phyloP scores from a whole-genome alignment of 2,329 filamentous ascomycete species.

The Tricladium varicosporioides region DNA sequence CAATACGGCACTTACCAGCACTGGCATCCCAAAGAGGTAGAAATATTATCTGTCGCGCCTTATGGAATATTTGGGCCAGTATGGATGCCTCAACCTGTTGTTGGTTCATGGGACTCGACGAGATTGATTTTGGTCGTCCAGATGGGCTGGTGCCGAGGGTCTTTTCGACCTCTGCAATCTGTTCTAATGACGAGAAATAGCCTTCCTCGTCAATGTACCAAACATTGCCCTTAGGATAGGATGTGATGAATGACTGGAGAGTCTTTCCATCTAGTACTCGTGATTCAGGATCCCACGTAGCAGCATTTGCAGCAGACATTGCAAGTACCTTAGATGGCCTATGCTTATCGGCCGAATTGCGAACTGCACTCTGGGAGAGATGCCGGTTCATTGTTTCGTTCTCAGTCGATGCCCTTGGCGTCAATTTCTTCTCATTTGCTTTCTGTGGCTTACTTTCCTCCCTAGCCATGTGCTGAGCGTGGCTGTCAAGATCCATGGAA shows the following conservation, averaged over 20 bases:
- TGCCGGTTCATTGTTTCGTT: slow-evolving; percentile 1
- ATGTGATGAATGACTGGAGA: slow-evolving; percentile 25
- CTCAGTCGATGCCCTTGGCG: neutral
- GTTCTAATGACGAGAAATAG: slow-evolving; percentile 31
- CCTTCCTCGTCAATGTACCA: slow-evolving; percentile 33
- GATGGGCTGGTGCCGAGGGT: slow-evolving; percentile 4
- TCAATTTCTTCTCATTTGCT: neutral
- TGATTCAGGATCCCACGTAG: slow-evolving; percentile 19
- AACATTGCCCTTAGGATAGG: slow-evolving; percentile 32
- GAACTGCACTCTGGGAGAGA: slow-evolving; percentile 15
- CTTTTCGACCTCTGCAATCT: slow-evolving; percentile 17
- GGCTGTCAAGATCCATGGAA: slow-evolving; percentile 13
- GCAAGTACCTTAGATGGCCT: slow-evolving; percentile 28
- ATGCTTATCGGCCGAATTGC: slow-evolving; percentile 22
- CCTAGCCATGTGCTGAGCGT: slow-evolving; percentile 2
- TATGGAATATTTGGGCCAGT: slow-evolving; percentile 27
- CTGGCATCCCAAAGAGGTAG: slow-evolving; percentile 32
- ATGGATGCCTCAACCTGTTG: slow-evolving; percentile 27
- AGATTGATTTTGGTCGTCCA: slow-evolving; percentile 13
- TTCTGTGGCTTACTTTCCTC: neutral
- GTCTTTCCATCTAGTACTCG: slow-evolving; percentile 25
- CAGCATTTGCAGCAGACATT: slow-evolving; percentile 23
- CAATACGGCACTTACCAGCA: slow-evolving; percentile 17
- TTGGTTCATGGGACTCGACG: slow-evolving; percentile 15
- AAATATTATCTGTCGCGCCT: slow-evolving; percentile 32